Percentiles rank a stretch among this genome's conserved stretches.
phyloP scores from a whole-genome alignment of 495 filamentous ascomycete species.

The Podospora fimiseda region DNA sequence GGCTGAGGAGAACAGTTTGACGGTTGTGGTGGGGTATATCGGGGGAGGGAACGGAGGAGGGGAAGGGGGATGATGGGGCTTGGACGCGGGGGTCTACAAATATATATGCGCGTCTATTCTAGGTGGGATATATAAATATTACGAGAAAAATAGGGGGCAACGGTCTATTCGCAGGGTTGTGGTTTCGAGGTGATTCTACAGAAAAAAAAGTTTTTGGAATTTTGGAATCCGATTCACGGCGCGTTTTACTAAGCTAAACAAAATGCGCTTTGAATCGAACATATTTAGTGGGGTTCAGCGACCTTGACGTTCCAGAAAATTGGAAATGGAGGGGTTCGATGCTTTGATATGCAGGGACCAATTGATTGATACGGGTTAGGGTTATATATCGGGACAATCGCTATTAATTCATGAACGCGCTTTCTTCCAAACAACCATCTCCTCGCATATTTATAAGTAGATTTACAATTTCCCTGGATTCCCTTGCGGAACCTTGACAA shows the following conservation, averaged over 20 bases:
- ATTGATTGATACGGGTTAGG: slow-evolving; percentile 3
- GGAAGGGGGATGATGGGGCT: too few species aligned
- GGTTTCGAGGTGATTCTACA: slow-evolving; percentile 6
- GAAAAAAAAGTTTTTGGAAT: background rate
- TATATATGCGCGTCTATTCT: too few species aligned
- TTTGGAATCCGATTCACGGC: slow-evolving; percentile 1
- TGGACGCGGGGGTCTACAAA: background rate
- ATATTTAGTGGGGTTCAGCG: background rate
- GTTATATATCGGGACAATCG: slow-evolving; percentile 1
- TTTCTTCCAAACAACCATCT: slow-evolving; percentile 1
- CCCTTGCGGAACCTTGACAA: slow-evolving; percentile 76
- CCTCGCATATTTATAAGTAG: background rate
- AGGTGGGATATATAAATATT: slow-evolving; percentile 1
- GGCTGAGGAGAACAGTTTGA: slow-evolving; percentile 83
- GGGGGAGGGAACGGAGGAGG: slow-evolving; percentile 1
- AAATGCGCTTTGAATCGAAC: background rate
- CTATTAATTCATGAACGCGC: too few species aligned
- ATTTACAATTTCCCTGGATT: slow-evolving; percentile 46
- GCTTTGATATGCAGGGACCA: background rate
- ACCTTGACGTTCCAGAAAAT: background rate
- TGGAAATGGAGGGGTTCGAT: background rate
- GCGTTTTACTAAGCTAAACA: slow-evolving; percentile 8
- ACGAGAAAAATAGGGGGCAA: slow-evolving; percentile 1
- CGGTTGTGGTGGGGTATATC: slow-evolving; percentile 22
- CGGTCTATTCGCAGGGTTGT: background rate